Conservation (phyloP, 805 yeast genomes). For the Osmozyma mogii region DNA sequence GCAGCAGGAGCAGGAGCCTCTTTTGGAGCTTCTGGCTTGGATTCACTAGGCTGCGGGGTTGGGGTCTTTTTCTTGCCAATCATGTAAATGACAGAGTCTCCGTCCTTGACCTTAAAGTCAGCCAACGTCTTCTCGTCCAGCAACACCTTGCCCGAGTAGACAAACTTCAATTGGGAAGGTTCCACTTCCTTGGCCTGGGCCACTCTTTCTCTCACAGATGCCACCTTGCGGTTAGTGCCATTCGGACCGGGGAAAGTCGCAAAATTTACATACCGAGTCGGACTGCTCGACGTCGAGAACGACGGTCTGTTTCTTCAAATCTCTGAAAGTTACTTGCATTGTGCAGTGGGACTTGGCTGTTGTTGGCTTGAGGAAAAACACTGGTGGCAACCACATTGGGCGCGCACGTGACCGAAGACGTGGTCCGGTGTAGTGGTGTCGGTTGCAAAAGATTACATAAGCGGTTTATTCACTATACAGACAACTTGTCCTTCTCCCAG, state of each 20-base stretch:
- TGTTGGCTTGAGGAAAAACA: too few relatives aligned
- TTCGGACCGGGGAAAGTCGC: background rate
- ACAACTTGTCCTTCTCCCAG: conserved; percentile 35
- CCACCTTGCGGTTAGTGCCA: conserved; percentile 31
- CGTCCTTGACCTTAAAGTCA: conserved; percentile 68
- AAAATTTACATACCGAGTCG: conserved; percentile 46
- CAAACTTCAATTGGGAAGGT: conserved; percentile 71
- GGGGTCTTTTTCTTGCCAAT: conserved; percentile 41
- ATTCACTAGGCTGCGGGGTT: conserved; percentile 12
- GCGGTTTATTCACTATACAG: background rate
- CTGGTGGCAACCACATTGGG: too few relatives aligned
- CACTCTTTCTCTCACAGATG: conserved; percentile 64
- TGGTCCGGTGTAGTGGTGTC: too few relatives aligned
- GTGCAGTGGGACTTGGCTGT: conserved; percentile 1
- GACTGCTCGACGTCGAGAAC: conserved; percentile 66
- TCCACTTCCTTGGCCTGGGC: conserved; percentile 65
- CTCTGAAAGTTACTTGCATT: conserved; percentile 81
- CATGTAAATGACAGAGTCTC: conserved; percentile 91
- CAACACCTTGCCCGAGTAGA: conserved; percentile 85
- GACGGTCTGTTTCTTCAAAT: conserved; percentile 86
- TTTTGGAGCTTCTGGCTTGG: too few relatives aligned
- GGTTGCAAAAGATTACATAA: too few relatives aligned
- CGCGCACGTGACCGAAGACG: too few relatives aligned
- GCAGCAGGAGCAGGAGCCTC: conserved; percentile 17
- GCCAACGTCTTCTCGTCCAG: conserved; percentile 74